Percentiles rank a stretch among this genome's conserved stretches.
Evolutionary conservation across 225 moss, liverwort and hornwort species (phyloP).

Genomic region (Asterella californica): DNA sequence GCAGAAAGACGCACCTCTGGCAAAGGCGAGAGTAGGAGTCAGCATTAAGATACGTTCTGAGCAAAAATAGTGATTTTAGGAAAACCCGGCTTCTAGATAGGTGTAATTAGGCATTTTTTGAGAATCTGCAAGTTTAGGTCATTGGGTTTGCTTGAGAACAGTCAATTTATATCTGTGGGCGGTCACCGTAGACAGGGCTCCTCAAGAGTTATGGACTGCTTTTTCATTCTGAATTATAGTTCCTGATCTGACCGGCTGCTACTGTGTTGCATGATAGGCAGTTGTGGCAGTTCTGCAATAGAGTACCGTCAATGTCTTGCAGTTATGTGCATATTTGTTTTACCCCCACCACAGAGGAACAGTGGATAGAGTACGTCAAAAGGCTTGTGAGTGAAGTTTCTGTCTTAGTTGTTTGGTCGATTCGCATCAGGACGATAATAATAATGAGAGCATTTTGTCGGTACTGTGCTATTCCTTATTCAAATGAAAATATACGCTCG

Average conservation of each 20-base stretch:
- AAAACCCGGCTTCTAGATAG: conserved; percentile 37
- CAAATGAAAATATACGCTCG: not conserved
- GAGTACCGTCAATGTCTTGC: conserved; percentile 20
- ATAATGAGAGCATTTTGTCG: not conserved
- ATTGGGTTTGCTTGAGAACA: conserved; percentile 24
- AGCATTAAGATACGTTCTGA: conserved; percentile 24
- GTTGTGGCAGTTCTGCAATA: conserved; percentile 14
- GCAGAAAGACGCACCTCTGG: conserved; percentile 36
- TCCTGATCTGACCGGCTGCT: conserved; percentile 7
- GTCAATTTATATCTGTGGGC: conserved; percentile 21
- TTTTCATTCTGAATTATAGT: conserved; percentile 18
- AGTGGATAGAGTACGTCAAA: conserved; percentile 14
- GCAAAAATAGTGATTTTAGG: conserved; percentile 27
- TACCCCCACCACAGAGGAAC: conserved; percentile 4
- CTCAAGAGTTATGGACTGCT: conserved; percentile 19
- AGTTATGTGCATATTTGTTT: conserved; percentile 29
- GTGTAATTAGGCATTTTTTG: conserved; percentile 45
- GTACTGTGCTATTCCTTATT: not conserved
- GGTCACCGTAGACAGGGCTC: conserved; percentile 21
- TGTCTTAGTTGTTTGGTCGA: not conserved
- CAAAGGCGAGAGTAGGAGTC: conserved; percentile 23
- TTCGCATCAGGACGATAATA: not conserved
- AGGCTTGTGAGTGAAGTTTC: conserved; percentile 6
- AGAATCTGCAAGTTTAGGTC: conserved; percentile 30
- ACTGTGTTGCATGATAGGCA: conserved; percentile 23